Conservation (phyloP, 305 asterid genomes). For the Solanum hybrid region DNA sequence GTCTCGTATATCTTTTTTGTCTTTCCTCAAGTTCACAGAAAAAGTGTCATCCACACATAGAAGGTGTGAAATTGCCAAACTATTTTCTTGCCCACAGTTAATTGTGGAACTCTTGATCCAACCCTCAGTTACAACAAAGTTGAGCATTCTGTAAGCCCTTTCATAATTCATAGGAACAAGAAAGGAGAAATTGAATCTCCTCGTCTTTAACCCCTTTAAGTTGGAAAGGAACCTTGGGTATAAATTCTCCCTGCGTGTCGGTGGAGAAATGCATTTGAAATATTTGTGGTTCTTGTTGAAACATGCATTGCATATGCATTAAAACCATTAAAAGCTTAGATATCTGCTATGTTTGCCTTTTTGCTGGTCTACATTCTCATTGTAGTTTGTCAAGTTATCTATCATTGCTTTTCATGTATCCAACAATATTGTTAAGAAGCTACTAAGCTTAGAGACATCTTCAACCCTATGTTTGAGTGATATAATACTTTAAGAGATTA, state of each 20-base stretch:
- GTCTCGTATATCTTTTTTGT: neutral
- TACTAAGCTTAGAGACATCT: neutral
- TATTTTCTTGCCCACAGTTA: neutral
- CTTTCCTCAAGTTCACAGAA: neutral
- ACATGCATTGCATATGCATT: neutral
- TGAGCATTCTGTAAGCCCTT: neutral
- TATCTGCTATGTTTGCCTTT: neutral
- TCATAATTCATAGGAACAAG: neutral
- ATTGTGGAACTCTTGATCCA: neutral
- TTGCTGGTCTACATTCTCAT: neutral
- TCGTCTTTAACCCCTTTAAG: neutral
- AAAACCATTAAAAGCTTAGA: neutral
- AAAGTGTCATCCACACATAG: neutral
- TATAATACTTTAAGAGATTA: neutral
- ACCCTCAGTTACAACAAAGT: neutral
- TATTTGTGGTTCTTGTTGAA: neutral
- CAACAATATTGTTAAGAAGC: neutral
- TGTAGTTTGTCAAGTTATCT: neutral
- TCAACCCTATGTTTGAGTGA: neutral
- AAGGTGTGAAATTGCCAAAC: neutral
- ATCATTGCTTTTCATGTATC: neutral
- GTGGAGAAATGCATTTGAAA: neutral
- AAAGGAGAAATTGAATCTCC: neutral
- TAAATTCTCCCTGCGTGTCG: neutral
- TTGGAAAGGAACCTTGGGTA: neutral